Percentiles rank a stretch among this genome's conserved stretches.
phyloP scores from a whole-genome alignment of 257 asterid genomes.

The Solanum piurae region DNA sequence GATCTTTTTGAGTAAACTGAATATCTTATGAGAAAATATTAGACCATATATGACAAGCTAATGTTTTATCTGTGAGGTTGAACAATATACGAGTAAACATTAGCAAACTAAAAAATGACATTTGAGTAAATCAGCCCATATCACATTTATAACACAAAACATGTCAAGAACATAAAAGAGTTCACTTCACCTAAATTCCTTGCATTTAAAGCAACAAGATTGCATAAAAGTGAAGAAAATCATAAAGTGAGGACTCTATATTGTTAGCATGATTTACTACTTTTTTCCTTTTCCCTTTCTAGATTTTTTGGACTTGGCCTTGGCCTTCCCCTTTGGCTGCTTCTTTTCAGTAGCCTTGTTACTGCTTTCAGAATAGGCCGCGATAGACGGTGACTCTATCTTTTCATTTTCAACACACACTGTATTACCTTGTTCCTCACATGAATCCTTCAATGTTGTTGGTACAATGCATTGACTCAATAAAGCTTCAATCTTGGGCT shows the following conservation, averaged over 20 bases:
- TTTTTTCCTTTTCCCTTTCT: not conserved
- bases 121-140: not conserved
- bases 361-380: not conserved
- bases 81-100: no score
- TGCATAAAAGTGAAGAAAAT: not conserved
- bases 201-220: not conserved
- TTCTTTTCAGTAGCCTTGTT: not conserved
- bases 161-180: not conserved
- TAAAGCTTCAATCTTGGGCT: not conserved
- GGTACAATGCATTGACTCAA: not conserved
- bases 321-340: constrained; percentile 1
- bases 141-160: not conserved
- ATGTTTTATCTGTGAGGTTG: no score
- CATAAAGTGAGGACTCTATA: not conserved
- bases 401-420: not conserved
- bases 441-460: not conserved
- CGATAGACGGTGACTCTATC: not conserved
- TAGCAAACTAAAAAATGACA: not conserved
- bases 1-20: not conserved
- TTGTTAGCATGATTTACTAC: not conserved
- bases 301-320: constrained; percentile 3
- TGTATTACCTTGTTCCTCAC: not conserved
- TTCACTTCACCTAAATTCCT: not conserved
- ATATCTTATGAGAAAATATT: not conserved
- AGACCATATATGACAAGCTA: not conserved